Evolutionary conservation across 179 eudicot genomes (phyloP), one percentile per base, ranked within the genome.

Genomic region (Camellia oleifera): DNA sequence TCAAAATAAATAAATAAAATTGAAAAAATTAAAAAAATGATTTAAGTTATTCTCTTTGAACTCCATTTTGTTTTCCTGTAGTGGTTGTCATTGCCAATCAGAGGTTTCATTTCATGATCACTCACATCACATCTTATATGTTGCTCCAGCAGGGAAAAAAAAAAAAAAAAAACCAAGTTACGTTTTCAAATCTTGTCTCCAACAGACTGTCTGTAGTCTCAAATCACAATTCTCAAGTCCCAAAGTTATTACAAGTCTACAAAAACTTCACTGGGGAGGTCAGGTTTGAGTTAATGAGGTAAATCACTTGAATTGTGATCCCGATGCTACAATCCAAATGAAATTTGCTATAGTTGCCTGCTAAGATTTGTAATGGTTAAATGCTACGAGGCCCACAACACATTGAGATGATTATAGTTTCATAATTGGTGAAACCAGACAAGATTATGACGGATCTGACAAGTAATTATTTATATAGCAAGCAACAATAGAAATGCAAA

Each of bases 211-310:
- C 54, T 69, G 32, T 26, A 46, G 73, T 69, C 74, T 17, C 74
- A 69, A 69, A 67, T 67, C 50, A 67, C 69, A 66, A 14, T 67
- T 42, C 71, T 42, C 44, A 42, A 7, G 12, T 70, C 74, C 32
- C 8, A 9, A 44, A 69, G 20, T n/a, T 14, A 69, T 4, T 57
- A 9, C 61, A 57, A 14, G 61, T 57, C 12, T 9, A 57, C 17
- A 14, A 14, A 10, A 57, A 57, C 17, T 57, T 10, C 11, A 57
- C 0, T 3, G 61, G 61, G 61, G 17, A 57, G 3, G 11, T 13
- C 61, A 57, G 10, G 61, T 14, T 9, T 10, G 61, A 57, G 13
- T 57, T 45, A 69, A 44, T 2, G 23, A 11, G 14, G 56, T 17
- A 70, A 9, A 8, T n/a, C 20, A 70, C 32, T 70, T 45, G 32